Evolutionary conservation across 306 rosid genomes (phyloP).

Genomic region (Arachis hypogaea): DNA sequence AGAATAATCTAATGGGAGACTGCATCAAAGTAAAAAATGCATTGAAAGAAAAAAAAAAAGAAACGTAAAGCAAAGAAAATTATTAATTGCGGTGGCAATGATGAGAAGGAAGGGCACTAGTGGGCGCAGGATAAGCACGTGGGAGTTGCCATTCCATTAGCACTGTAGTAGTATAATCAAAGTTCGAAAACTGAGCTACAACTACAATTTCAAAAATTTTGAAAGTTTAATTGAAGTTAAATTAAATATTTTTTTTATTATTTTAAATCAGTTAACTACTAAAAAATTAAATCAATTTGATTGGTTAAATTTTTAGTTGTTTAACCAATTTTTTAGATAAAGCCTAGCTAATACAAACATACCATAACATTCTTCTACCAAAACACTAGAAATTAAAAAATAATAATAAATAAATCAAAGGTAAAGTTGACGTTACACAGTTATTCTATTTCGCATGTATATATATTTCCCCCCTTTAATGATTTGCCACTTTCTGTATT

Average conservation of each 20-base stretch:
- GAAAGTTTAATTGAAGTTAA: too few species aligned
- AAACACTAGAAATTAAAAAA: background rate
- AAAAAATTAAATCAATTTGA: too few species aligned
- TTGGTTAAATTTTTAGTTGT: too few species aligned
- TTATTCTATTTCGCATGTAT: slow-evolving; percentile 39
- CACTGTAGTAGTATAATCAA: slow-evolving; percentile 46
- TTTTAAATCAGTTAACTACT: too few species aligned
- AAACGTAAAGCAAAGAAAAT: background rate
- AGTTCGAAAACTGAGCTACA: too few species aligned
- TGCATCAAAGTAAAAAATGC: slow-evolving; percentile 31
- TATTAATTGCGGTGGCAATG: slow-evolving; percentile 56
- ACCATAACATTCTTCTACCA: slow-evolving; percentile 33
- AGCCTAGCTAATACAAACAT: background rate
- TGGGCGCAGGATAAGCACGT: slow-evolving; percentile 89
- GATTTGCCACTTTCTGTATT: slow-evolving; percentile 48
- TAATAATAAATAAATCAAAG: background rate
- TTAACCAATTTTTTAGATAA: too few species aligned
- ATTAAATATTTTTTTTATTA: too few species aligned
- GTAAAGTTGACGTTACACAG: slow-evolving; percentile 1
- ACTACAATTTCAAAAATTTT: too few species aligned
- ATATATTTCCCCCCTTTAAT: slow-evolving; percentile 33
- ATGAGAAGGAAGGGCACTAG: slow-evolving; percentile 59
- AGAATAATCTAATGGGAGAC: slow-evolving; percentile 42
- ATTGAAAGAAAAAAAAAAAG: background rate
- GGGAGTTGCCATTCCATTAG: slow-evolving; percentile 64